These are phyloP conservation scores for Fusarium avenaceum DNA, from an alignment of 2,329 filamentous ascomycete species.

Conservation along the genomic window DNA sequence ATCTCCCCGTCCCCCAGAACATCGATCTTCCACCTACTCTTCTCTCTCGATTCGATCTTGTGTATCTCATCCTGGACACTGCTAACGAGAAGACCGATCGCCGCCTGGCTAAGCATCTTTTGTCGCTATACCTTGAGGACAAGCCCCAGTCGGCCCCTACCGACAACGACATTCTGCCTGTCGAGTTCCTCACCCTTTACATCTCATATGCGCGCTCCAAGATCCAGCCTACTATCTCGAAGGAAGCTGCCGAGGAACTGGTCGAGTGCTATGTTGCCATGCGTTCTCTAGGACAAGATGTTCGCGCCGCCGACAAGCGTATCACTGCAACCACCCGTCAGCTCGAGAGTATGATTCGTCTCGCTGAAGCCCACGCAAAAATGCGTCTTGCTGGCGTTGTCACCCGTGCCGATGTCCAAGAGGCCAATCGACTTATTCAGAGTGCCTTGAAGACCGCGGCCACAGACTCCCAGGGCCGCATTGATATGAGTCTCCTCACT, in stretches of 20 bases:
- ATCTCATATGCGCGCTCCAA: slow-evolving; percentile 95
- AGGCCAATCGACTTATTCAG: slow-evolving; percentile 93
- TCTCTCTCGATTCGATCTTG: slow-evolving; percentile 94
- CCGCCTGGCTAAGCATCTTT: slow-evolving; percentile 88
- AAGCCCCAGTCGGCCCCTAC: slow-evolving; percentile 85
- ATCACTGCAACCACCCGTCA: slow-evolving; percentile 98
- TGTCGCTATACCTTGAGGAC: slow-evolving; percentile 97
- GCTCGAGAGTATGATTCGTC: slow-evolving; percentile 97
- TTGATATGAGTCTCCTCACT: slow-evolving; percentile 95
- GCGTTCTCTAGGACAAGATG: slow-evolving; percentile 91
- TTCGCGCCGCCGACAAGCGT: slow-evolving; percentile 89
- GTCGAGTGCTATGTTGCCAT: slow-evolving; percentile 92
- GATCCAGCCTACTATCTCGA: slow-evolving; percentile 85
- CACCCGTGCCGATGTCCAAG: slow-evolving; percentile 83
- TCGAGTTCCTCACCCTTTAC: slow-evolving; percentile 96
- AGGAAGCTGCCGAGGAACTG: slow-evolving; percentile 84
- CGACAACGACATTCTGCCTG: slow-evolving; percentile 82
- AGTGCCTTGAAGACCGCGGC: slow-evolving; percentile 95
- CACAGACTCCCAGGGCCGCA: slow-evolving; percentile 92
- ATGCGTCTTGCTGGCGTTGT: slow-evolving; percentile 89
- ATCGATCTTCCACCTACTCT: slow-evolving; percentile 97
- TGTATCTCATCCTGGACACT: slow-evolving; percentile 95
- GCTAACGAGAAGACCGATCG: slow-evolving; percentile 92
- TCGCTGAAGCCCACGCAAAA: slow-evolving; percentile 95
- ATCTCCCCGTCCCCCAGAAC: slow-evolving; percentile 95